phyloP scores from a whole-genome alignment of 2,329 filamentous ascomycete genomes.

The Rutstroemia sp. region DNA sequence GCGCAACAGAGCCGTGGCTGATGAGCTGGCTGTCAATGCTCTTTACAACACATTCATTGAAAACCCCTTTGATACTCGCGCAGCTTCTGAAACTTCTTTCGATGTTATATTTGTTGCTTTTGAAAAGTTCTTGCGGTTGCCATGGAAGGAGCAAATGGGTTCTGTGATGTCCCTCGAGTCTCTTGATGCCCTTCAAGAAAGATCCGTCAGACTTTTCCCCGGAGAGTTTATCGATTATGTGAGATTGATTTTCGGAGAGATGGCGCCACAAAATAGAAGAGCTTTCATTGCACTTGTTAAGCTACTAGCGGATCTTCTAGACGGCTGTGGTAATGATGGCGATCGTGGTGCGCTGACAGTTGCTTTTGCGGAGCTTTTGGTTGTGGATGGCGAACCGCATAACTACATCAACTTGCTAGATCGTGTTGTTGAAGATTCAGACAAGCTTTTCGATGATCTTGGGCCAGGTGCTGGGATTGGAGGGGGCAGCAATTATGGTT shows the following conservation, averaged over 20 bases:
- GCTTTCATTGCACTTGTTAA: constrained; percentile 81
- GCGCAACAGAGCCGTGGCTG: constrained; percentile 59
- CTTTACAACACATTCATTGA: constrained; percentile 85
- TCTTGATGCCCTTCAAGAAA: constrained; percentile 66
- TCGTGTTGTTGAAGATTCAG: constrained; percentile 81
- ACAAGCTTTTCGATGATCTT: constrained; percentile 73
- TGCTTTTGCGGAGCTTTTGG: constrained; percentile 81
- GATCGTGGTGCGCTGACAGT: constrained; percentile 83
- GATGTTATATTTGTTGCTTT: constrained; percentile 88
- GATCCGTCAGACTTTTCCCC: constrained; percentile 57
- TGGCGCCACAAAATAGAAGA: constrained; percentile 63
- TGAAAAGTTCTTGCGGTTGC: constrained; percentile 83
- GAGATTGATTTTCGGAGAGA: constrained; percentile 54
- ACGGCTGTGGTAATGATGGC: constrained; percentile 84
- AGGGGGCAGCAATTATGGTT: constrained; percentile 20
- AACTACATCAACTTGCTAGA: constrained; percentile 86
- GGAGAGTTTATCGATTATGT: constrained; percentile 68
- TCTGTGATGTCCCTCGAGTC: constrained; percentile 67
- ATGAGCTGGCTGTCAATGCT: constrained; percentile 78
- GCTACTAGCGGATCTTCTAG: constrained; percentile 77
- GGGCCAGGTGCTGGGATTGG: constrained; percentile 27
- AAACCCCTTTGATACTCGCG: constrained; percentile 69
- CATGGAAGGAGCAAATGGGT: constrained; percentile 85
- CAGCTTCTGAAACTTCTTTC: constrained; percentile 65
- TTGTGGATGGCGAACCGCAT: constrained; percentile 67